Conservation (phyloP, 116 monocot species). For the Zostera marina region DNA sequence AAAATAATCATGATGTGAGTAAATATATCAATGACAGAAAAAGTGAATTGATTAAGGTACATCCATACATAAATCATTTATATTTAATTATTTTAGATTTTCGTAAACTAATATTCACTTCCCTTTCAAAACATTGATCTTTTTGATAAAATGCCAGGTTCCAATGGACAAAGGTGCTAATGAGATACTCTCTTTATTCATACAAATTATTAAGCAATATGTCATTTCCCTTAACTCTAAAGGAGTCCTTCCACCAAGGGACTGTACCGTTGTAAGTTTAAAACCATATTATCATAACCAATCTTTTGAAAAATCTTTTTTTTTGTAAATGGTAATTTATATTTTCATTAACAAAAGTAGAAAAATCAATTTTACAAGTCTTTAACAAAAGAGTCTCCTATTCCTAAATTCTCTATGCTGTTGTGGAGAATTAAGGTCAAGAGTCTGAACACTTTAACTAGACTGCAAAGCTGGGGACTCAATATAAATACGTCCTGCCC, state of each 20-base stretch:
- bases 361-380: too few relatives aligned
- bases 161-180: slow-evolving; percentile 49
- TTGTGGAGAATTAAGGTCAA: too few relatives aligned
- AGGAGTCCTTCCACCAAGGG: slow-evolving; percentile 47
- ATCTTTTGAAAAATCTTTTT: too few relatives aligned
- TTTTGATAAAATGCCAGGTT: slow-evolving; percentile 35
- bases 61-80: too few relatives aligned
- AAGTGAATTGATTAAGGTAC: slow-evolving; percentile 74
- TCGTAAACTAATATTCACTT: not conserved
- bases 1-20: slow-evolving; percentile 75
- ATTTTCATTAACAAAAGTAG: too few relatives aligned
- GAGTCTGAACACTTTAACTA: too few relatives aligned
- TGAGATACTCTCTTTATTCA: slow-evolving; percentile 39
- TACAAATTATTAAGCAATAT: slow-evolving; percentile 61
- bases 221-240: slow-evolving; percentile 24
- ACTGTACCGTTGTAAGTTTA: slow-evolving; percentile 42
- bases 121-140: not conserved
- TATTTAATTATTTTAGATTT: slow-evolving; percentile 2
- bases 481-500: too few relatives aligned
- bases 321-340: too few relatives aligned
- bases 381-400: too few relatives aligned
- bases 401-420: too few relatives aligned
- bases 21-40: slow-evolving; percentile 61
- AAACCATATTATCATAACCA: not conserved
- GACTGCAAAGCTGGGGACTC: too few relatives aligned